These are phyloP conservation scores for Pilaira anomala DNA, from an alignment of 192 early-diverging fungal species.

Conservation along the genomic window DNA sequence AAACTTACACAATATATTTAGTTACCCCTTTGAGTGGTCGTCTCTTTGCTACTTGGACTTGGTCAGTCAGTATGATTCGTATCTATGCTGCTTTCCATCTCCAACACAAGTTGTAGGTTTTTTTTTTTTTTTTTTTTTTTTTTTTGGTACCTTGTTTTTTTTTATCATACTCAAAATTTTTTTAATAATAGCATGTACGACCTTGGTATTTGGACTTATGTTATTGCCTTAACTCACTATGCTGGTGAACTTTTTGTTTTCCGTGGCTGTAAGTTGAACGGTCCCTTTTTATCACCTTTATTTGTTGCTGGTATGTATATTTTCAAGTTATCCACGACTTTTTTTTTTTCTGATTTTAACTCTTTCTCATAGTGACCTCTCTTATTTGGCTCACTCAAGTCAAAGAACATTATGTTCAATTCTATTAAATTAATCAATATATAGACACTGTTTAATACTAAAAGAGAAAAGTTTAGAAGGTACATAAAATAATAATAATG, in stretches of 20 bases:
- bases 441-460: too few relatives aligned
- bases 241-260: slow-evolving; percentile 64
- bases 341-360: neutral
- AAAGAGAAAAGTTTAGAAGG: too few relatives aligned
- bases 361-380: slow-evolving; percentile 9
- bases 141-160: neutral
- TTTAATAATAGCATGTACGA: slow-evolving; percentile 46
- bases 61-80: slow-evolving; percentile 75
- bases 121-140: neutral
- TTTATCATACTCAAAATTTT: slow-evolving; percentile 14
- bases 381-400: slow-evolving; percentile 12
- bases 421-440: neutral
- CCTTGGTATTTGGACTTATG: slow-evolving; percentile 62
- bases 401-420: slow-evolving; percentile 17
- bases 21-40: slow-evolving; percentile 81
- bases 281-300: slow-evolving; percentile 64
- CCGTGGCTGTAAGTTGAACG: slow-evolving; percentile 56
- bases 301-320: slow-evolving; percentile 56
- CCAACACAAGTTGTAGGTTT: slow-evolving; percentile 57
- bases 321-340: neutral
- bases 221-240: slow-evolving; percentile 70
- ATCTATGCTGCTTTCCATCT: slow-evolving; percentile 87
- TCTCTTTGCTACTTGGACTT: slow-evolving; percentile 88
- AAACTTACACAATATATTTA: slow-evolving; percentile 32
- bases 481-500: too few relatives aligned